A percentile compares a stretch with the other conserved stretches of the same genome.
These are phyloP conservation scores for Persicaria maculosa DNA, from an alignment of 148 eudicot species.

Conservation along the genomic window DNA sequence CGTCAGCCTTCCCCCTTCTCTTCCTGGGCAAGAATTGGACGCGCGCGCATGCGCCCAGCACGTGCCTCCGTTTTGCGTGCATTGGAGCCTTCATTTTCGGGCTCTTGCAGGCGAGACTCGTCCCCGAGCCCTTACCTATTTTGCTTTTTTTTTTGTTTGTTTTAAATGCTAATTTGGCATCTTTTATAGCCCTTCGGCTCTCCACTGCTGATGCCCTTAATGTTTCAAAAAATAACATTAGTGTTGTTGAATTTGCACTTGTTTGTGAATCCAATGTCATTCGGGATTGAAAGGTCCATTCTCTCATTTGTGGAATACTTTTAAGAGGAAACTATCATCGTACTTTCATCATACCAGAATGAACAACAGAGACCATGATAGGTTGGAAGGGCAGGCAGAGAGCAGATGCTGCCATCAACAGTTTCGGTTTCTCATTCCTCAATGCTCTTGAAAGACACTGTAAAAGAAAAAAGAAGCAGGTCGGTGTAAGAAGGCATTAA, in stretches of 20 bases:
- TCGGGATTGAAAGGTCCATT: background rate
- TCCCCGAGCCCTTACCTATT: too few species aligned
- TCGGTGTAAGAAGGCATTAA: background rate
- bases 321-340: background rate
- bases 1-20: too few species aligned
- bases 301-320: background rate
- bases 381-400: constrained; percentile 82
- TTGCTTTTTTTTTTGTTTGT: too few species aligned
- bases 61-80: too few species aligned
- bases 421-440: constrained; percentile 69
- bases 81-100: too few species aligned
- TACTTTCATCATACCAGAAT: constrained; percentile 99
- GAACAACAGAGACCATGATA: constrained; percentile 90
- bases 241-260: background rate
- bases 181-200: too few species aligned
- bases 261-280: too few species aligned
- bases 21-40: too few species aligned
- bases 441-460: constrained; percentile 91
- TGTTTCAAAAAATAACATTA: background rate
- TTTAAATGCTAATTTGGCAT: too few species aligned
- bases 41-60: too few species aligned
- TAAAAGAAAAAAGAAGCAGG: background rate
- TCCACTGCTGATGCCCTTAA: too few species aligned
- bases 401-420: constrained; percentile 90
- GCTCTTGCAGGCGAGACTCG: too few species aligned